Percentiles rank a stretch among this genome's conserved stretches.
Conservation (phyloP, 148 eudicot species). For the Agrostemma githago region DNA sequence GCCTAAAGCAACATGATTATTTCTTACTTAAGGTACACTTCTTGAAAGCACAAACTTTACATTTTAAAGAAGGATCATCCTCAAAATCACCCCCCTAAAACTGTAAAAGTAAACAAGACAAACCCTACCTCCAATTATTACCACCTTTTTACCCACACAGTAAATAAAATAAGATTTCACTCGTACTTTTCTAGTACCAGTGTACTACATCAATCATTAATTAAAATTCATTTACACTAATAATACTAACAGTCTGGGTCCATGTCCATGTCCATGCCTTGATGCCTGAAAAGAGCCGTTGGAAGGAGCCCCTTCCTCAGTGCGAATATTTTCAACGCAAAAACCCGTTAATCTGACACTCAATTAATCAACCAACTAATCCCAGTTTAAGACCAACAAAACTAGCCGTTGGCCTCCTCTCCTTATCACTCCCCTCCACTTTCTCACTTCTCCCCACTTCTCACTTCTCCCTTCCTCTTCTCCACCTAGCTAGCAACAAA, state of each 20-base stretch:
- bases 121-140: conserved; percentile 7
- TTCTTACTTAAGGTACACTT: neutral
- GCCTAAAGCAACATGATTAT: neutral
- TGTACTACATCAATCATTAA: neutral
- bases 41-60: conserved; percentile 1
- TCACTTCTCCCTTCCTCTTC: conserved; percentile 7
- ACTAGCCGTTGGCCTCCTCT: conserved; percentile 40
- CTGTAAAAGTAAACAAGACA: neutral
- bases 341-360: conserved; percentile 29
- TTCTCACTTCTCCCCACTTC: conserved; percentile 14
- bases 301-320: neutral
- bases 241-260: neutral
- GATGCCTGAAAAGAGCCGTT: conserved; percentile 13
- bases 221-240: neutral
- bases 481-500: neutral
- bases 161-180: neutral
- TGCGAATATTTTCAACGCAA: conserved; percentile 27
- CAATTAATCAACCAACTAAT: conserved; percentile 3
- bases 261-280: neutral
- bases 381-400: conserved; percentile 14
- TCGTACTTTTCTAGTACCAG: neutral
- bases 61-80: conserved; percentile 3
- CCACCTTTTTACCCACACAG: conserved; percentile 8
- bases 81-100: conserved; percentile 14
- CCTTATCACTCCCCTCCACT: conserved; percentile 16